A percentile compares a stretch with the other conserved stretches of the same genome.
These are phyloP conservation scores for Cercophora newfieldiana DNA, from an alignment of 495 filamentous ascomycete species.

Conservation along the genomic window DNA sequence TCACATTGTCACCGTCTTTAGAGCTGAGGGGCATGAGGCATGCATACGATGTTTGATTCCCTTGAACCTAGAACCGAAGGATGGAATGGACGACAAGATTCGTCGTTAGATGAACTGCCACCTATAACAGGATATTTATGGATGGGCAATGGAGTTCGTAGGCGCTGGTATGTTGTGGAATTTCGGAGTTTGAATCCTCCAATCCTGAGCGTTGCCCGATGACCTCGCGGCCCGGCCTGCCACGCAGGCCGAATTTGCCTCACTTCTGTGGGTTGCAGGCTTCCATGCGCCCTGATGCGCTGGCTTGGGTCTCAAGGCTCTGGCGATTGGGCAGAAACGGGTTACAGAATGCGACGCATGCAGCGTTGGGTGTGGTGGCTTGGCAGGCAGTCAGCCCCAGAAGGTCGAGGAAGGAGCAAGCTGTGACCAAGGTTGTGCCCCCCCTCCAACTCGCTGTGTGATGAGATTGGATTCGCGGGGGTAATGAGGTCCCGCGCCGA, in stretches of 20 bases:
- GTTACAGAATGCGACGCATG: constrained; percentile 1
- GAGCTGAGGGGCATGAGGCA: too few species aligned
- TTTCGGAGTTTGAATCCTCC: background rate
- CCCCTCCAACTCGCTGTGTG: background rate
- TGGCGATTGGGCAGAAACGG: constrained; percentile 25
- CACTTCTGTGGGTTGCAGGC: background rate
- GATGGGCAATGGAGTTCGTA: background rate
- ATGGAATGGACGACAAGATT: too few species aligned
- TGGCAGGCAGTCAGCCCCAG: constrained; percentile 14
- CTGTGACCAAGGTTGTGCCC: background rate
- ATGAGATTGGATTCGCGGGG: constrained; percentile 4
- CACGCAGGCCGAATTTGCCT: constrained; percentile 6
- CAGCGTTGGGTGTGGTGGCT: background rate
- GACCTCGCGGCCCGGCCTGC: background rate
- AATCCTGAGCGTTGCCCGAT: background rate
- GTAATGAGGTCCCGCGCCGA: background rate
- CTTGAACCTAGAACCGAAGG: too few species aligned
- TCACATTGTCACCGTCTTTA: too few species aligned
- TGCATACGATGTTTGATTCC: too few species aligned
- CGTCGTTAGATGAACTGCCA: too few species aligned
- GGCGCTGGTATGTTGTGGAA: background rate
- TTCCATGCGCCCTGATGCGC: background rate
- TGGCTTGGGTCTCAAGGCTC: constrained; percentile 15
- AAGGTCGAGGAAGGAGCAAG: background rate
- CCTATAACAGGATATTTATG: background rate